Percentiles rank a stretch among this genome's conserved stretches.
These are phyloP conservation scores for Celoporthe dispersa DNA, from an alignment of 2,329 filamentous ascomycete genomes.

Conservation along the genomic window DNA sequence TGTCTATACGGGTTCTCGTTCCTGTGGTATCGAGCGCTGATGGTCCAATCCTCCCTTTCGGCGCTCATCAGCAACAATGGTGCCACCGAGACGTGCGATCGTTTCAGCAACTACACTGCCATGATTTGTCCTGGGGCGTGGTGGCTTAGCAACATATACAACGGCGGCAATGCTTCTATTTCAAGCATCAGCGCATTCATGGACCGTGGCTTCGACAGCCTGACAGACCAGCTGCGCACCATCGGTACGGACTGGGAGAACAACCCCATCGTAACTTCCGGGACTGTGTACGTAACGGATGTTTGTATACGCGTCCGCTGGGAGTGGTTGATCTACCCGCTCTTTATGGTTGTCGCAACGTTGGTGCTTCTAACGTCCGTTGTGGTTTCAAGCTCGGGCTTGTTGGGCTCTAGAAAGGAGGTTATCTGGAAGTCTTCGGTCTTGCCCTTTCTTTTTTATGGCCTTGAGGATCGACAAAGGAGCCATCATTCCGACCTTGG, in stretches of 20 bases:
- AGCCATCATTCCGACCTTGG: neutral
- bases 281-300: neutral
- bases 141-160: slow-evolving; percentile 5
- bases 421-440: slow-evolving; percentile 4
- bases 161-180: slow-evolving; percentile 1
- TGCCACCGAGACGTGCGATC: neutral
- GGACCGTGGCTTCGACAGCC: slow-evolving; percentile 5
- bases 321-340: slow-evolving; percentile 6
- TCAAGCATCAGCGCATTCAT: slow-evolving; percentile 5
- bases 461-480: neutral
- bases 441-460: neutral
- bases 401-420: slow-evolving; percentile 4
- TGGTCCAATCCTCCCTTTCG: neutral
- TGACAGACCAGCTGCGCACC: neutral
- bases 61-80: neutral
- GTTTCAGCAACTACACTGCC: neutral
- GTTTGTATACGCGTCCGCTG: neutral
- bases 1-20: slow-evolving; percentile 4
- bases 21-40: neutral
- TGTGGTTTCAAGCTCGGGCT: neutral
- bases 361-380: neutral
- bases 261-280: neutral
- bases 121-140: neutral
- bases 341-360: neutral
- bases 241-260: neutral